Percentiles rank a stretch among this genome's conserved stretches.
Conservation (phyloP, 1,139 yeast species). For the Casaregolazyma lundiana region DNA sequence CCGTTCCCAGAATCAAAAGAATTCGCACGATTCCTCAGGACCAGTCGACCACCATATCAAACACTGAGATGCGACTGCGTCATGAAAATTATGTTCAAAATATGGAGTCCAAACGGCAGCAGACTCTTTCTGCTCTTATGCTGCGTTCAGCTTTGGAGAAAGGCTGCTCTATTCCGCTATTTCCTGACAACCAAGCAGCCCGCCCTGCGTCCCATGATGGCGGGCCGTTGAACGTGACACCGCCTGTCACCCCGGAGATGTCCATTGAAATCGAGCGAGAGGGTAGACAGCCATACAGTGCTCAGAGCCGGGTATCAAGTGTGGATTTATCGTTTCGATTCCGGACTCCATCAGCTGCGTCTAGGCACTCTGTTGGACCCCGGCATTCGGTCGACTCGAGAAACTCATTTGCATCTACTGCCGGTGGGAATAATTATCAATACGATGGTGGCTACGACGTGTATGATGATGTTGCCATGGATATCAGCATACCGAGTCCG, state of each 20-base stretch:
- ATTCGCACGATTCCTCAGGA: background rate
- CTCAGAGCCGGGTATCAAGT: background rate
- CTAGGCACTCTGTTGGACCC: no score
- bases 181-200: no score
- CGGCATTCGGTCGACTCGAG: background rate
- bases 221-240: background rate
- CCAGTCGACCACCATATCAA: background rate
- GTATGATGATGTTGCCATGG: background rate
- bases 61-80: background rate
- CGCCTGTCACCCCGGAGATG: background rate
- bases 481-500: background rate
- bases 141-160: background rate
- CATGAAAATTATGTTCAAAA: background rate
- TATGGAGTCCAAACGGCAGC: background rate
- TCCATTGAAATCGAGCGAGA: background rate
- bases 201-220: background rate
- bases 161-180: background rate
- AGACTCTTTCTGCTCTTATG: background rate
- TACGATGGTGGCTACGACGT: conserved; percentile 1
- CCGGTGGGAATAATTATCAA: background rate
- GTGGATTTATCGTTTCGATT: background rate
- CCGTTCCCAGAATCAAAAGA: background rate
- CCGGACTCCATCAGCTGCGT: background rate
- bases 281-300: background rate
- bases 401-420: background rate